Percentiles rank a stretch among this genome's conserved stretches.
phyloP scores from a whole-genome alignment of 495 filamentous ascomycete species.

The Lasiosphaeriaceae sp. region DNA sequence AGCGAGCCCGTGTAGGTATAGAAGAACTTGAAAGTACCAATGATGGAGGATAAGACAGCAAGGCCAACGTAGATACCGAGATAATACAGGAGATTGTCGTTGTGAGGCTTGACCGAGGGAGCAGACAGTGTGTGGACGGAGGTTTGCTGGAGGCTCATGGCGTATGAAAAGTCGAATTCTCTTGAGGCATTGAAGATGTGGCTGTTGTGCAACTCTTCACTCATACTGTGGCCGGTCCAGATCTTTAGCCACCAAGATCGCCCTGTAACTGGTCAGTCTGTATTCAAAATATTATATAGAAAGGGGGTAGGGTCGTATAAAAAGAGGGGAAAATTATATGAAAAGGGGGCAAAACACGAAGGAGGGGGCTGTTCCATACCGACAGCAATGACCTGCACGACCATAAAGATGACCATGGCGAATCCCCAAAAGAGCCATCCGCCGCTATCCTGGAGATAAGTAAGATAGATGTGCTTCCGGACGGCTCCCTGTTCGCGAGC shows the following conservation, averaged over 20 bases:
- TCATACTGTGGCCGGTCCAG: conserved; percentile 54
- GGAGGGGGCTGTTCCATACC: conserved; percentile 25
- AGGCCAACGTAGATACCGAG: conserved; percentile 64
- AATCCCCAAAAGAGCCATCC: conserved; percentile 60
- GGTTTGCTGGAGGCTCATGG: conserved; percentile 36
- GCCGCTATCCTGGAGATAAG: conserved; percentile 63
- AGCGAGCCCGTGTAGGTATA: conserved; percentile 58
- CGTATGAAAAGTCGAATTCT: conserved; percentile 31
- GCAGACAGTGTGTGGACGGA: conserved; percentile 26
- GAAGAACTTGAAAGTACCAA: conserved; percentile 55
- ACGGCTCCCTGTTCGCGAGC: conserved; percentile 62
- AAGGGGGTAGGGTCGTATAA: not conserved
- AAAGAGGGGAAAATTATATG: not conserved
- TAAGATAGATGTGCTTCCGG: conserved; percentile 55
- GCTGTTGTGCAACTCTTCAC: conserved; percentile 18
- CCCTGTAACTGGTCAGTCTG: conserved; percentile 14
- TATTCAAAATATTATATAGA: too few relatives aligned
- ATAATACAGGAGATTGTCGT: conserved; percentile 52
- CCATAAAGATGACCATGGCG: conserved; percentile 48
- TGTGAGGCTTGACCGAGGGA: conserved; percentile 16
- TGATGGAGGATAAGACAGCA: conserved; percentile 51
- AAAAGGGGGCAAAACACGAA: not conserved
- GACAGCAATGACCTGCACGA: conserved; percentile 48
- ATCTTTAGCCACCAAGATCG: conserved; percentile 67
- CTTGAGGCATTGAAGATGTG: conserved; percentile 9